These are phyloP conservation scores for Sphagnum magellanicum DNA, from an alignment of 228 moss, liverwort and hornwort species.

Conservation along the genomic window DNA sequence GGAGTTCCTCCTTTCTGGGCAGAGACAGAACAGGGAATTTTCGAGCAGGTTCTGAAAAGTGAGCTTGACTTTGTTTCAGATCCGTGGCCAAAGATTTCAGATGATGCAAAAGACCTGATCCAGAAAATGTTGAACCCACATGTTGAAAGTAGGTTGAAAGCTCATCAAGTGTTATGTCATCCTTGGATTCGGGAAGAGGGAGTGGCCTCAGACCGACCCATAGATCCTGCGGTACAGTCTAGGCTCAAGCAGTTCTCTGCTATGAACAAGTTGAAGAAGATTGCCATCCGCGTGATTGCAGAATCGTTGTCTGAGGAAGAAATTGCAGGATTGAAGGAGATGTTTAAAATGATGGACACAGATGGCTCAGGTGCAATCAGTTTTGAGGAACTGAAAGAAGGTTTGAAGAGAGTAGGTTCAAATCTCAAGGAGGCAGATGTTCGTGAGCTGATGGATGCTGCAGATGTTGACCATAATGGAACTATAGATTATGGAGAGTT, in stretches of 20 bases:
- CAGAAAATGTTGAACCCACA: conserved; percentile 28
- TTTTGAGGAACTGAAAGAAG: conserved; percentile 54
- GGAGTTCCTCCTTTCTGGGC: conserved; percentile 65
- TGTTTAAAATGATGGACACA: conserved; percentile 68
- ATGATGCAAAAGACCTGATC: conserved; percentile 42
- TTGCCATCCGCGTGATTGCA: conserved; percentile 51
- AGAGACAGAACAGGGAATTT: conserved; percentile 42
- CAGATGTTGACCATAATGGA: conserved; percentile 49
- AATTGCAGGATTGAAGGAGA: conserved; percentile 48
- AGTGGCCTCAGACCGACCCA: conserved; percentile 42
- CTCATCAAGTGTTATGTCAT: conserved; percentile 29
- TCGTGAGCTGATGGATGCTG: conserved; percentile 56
- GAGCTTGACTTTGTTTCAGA: conserved; percentile 27
- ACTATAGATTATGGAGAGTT: conserved; percentile 61
- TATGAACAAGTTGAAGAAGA: conserved; percentile 65
- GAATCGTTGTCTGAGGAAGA: conserved; percentile 59
- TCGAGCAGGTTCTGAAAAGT: conserved; percentile 34
- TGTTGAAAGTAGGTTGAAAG: conserved; percentile 21
- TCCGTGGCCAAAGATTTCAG: conserved; percentile 53
- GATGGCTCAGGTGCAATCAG: conserved; percentile 53
- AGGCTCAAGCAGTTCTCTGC: conserved; percentile 60
- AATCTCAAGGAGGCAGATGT: conserved; percentile 50
- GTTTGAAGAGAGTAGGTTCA: conserved; percentile 46
- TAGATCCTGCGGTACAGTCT: conserved; percentile 57
- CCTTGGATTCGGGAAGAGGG: conserved; percentile 45